phyloP scores from a whole-genome alignment of 208 protist species.

The Blastocrithidia nonstop region DNA sequence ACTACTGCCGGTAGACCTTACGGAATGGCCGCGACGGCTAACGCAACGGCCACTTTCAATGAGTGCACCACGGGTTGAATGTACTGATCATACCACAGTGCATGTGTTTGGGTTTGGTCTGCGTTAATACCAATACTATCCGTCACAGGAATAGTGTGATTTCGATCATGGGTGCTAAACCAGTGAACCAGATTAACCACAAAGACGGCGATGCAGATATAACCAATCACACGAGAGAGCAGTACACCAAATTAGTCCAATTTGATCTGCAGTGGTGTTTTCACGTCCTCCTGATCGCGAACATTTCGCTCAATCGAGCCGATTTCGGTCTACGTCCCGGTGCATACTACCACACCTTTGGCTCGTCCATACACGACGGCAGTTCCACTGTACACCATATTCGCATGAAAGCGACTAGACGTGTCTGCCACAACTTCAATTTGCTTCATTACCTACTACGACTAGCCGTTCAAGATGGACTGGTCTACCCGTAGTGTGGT shows the following conservation, averaged over 20 bases:
- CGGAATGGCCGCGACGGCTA: slow-evolving; percentile 97
- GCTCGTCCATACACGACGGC: slow-evolving; percentile 83
- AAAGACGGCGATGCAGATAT: slow-evolving; percentile 83
- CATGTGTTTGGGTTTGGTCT: too few relatives aligned
- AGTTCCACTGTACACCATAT: slow-evolving; percentile 92
- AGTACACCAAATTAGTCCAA: slow-evolving; percentile 92
- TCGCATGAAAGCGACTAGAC: slow-evolving; percentile 46
- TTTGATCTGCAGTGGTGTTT: slow-evolving; percentile 91
- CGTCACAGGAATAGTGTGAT: too few relatives aligned
- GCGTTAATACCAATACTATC: too few relatives aligned
- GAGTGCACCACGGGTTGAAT: slow-evolving; percentile 63
- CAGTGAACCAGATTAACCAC: slow-evolving; percentile 80
- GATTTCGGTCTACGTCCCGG: slow-evolving; percentile 87
- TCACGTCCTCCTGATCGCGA: slow-evolving; percentile 67
- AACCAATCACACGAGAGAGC: slow-evolving; percentile 83
- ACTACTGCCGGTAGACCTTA: slow-evolving; percentile 96
- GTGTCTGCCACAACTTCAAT: slow-evolving; percentile 14
- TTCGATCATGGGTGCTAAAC: slow-evolving; percentile 66
- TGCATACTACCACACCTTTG: slow-evolving; percentile 86
- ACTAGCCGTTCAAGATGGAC: slow-evolving; percentile 92
- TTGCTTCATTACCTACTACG: slow-evolving; percentile 56
- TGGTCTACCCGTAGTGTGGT: slow-evolving; percentile 84
- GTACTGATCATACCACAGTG: slow-evolving; percentile 40
- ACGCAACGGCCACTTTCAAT: slow-evolving; percentile 93
- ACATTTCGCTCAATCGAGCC: slow-evolving; percentile 87